These are phyloP conservation scores for Pilasporangium apinafurcum DNA, from an alignment of 352 stramenopile genomes.

Conservation along the genomic window DNA sequence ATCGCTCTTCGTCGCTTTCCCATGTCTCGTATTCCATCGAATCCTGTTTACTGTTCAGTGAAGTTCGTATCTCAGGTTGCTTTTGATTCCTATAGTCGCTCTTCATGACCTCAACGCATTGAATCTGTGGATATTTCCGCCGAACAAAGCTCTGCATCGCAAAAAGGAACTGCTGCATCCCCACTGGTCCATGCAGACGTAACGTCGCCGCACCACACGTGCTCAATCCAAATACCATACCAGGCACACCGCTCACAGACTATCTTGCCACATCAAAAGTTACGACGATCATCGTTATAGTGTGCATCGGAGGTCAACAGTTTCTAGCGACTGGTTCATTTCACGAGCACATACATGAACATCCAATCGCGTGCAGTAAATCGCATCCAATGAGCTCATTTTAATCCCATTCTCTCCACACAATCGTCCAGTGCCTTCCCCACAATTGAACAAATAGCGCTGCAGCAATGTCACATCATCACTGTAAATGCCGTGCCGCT, in stretches of 20 bases:
- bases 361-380: constrained; percentile 68
- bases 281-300: background rate
- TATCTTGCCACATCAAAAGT: constrained; percentile 7
- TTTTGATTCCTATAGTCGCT: background rate
- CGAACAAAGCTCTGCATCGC: constrained; percentile 65
- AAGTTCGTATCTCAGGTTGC: background rate
- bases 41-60: background rate
- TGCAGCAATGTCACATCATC: constrained; percentile 48
- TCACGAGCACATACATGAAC: constrained; percentile 35
- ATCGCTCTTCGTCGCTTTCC: constrained; percentile 8
- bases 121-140: constrained; percentile 52
- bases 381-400: constrained; percentile 52
- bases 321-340: too few relatives aligned
- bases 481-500: constrained; percentile 61
- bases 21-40: constrained; percentile 15
- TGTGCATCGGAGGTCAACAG: background rate
- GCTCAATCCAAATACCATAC: constrained; percentile 57
- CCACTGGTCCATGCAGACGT: constrained; percentile 36
- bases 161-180: constrained; percentile 24
- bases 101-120: constrained; percentile 31
- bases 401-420: constrained; percentile 68
- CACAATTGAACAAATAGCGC: constrained; percentile 70
- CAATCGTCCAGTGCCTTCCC: constrained; percentile 58
- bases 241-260: constrained; percentile 62
- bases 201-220: constrained; percentile 37